phyloP scores from a whole-genome alignment of 2,329 filamentous ascomycete genomes.

The Reticulascus tulasneorum region DNA sequence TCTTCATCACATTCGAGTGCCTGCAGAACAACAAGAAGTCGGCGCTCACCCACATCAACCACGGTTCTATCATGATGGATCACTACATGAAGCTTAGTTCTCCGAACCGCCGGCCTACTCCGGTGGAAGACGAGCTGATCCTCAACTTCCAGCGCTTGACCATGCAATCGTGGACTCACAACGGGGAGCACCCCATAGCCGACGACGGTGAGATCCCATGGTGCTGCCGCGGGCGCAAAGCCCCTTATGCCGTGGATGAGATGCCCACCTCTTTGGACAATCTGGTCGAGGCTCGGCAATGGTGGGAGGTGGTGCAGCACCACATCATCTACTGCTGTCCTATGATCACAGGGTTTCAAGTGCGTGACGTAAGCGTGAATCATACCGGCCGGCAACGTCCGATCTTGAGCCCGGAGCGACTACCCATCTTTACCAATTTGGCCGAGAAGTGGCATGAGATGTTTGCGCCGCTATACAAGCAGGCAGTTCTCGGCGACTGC shows the following conservation, averaged over 20 bases:
- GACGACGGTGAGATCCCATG: slow-evolving; percentile 1
- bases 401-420: background rate
- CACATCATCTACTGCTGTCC: slow-evolving; percentile 5
- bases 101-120: too few species aligned
- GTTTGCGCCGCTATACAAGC: background rate
- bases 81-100: background rate
- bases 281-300: slow-evolving; percentile 1
- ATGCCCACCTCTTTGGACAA: slow-evolving; percentile 4
- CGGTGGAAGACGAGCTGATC: background rate
- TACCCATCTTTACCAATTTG: slow-evolving; percentile 1
- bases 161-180: slow-evolving; percentile 1
- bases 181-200: background rate
- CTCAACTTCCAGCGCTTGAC: slow-evolving; percentile 2
- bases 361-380: slow-evolving; percentile 1
- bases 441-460: background rate
- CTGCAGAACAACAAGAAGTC: slow-evolving; percentile 33
- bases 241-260: slow-evolving; percentile 6
- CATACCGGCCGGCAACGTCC: slow-evolving; percentile 2
- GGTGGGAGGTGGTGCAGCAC: slow-evolving; percentile 5
- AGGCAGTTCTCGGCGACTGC: background rate
- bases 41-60: slow-evolving; percentile 34
- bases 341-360: slow-evolving; percentile 1
- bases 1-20: slow-evolving; percentile 37
- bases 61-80: slow-evolving; percentile 20
- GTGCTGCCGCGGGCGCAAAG: slow-evolving; percentile 4